Conservation (phyloP, 768 basidiomycete species). For the Hortiboletus flavorubellus region DNA sequence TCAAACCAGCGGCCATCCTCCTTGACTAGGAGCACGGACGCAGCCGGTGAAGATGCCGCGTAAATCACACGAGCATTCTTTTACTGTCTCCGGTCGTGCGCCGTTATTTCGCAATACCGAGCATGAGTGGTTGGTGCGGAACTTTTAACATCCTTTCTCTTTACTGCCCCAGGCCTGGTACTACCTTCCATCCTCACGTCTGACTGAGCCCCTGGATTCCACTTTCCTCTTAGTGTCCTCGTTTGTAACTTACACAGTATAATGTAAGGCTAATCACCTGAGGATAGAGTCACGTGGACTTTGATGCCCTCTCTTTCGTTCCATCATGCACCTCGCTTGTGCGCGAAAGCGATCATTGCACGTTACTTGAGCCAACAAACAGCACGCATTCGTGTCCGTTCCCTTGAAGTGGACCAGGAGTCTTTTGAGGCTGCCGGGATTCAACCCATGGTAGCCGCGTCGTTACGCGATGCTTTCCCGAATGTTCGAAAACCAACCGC, state of each 20-base stretch:
- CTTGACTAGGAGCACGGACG: conserved; percentile 9
- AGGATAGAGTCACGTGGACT: conserved; percentile 13
- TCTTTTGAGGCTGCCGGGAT: conserved; percentile 56
- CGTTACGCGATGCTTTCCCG: conserved; percentile 60
- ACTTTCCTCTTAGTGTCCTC: neutral
- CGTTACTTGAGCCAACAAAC: conserved; percentile 30
- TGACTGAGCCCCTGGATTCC: conserved; percentile 1
- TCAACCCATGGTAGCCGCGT: conserved; percentile 43
- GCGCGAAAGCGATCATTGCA: conserved; percentile 15
- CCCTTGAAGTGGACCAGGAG: conserved; percentile 1
- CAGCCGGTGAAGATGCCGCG: conserved; percentile 4
- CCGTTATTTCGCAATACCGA: conserved; percentile 3
- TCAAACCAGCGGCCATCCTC: conserved; percentile 14
- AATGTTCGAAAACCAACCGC: conserved; percentile 54
- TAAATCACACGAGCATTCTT: conserved; percentile 4
- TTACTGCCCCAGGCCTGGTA: conserved; percentile 3
- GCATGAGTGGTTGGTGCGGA: conserved; percentile 5
- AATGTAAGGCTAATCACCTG: conserved; percentile 9
- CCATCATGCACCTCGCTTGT: conserved; percentile 16
- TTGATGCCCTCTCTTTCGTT: conserved; percentile 25
- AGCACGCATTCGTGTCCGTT: neutral
- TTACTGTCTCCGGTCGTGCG: conserved; percentile 1
- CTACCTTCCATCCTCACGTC: conserved; percentile 29
- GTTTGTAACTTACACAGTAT: conserved; percentile 13
- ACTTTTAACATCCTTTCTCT: neutral